Base-by-base conservation (phyloP, 345 rosid genomes). In the Eucalyptus regnans region DNA sequence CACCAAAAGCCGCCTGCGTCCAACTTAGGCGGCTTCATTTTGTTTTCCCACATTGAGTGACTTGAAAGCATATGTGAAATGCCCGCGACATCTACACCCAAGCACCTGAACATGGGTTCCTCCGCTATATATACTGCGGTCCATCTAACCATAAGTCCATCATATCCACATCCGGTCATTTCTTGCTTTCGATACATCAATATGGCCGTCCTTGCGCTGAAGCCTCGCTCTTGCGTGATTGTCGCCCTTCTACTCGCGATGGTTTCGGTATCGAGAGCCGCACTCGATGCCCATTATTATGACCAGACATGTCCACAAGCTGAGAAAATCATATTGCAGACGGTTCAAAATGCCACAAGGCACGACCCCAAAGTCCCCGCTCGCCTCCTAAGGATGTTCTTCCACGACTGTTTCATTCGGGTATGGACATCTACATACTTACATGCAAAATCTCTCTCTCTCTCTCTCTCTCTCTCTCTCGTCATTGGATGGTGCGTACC, bases 361-460 rank as follows among this genome's bases (percentile, higher is more conserved):
- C 87, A 93, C 90, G 99, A 96, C 91, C 94, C 96, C 9, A 94
- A 95, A 91, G 98, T 94, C 89, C 96, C 99, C 25, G 97, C 98
- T 91, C 96, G 97, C 33, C 90, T 96, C 46, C 96, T 97, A 7
- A 90, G 98, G 89, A 97, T 96, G 99, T 95, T 96, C 93, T 97
- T 97, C 89, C 99, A 96, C 86, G 99, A 97, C 86, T 97, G 98
- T 88, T 96, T 96, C 96, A 93, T 95, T 85, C 94, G 96, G 93
- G 99, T 97, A 92, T 56, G 87, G 16, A 29, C 6, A 60, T 9
- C 60, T 83, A 87, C 64, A 60, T 44, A 37, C 33, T 48, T 86
- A 4, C 51, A 33, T 58, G 58, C 44, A 16, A 22, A 86, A 71
- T 84, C 27, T 58, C 37, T 68, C 79, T 22, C 46, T 44, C 56